Evolutionary conservation across 2,329 filamentous ascomycete species (phyloP).

Genomic region (Aureobasidium mangrovei): DNA sequence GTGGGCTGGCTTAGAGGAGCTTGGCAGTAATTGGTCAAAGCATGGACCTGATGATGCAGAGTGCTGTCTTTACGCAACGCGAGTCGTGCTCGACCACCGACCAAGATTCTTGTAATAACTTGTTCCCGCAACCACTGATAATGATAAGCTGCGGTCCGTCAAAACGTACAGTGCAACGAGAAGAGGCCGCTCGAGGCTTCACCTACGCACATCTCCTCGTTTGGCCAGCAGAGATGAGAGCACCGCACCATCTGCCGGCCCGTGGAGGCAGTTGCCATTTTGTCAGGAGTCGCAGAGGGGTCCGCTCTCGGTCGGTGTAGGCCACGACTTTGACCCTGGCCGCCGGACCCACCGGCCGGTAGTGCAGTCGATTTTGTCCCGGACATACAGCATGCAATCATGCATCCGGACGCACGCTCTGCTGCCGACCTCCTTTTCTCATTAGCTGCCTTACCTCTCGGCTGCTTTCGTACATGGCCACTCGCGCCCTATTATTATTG

Average conservation of each 20-base stretch:
- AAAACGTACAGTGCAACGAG: no score
- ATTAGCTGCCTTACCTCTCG: neutral
- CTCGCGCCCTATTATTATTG: neutral
- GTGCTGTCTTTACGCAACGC: no score
- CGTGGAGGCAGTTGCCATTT: no score
- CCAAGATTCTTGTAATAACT: no score
- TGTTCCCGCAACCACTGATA: no score
- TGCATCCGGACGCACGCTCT: neutral
- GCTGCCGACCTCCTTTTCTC: neutral
- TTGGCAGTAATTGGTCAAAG: neutral
- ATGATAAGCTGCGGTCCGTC: no score
- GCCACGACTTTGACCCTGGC: constrained; percentile 5
- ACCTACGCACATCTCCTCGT: no score
- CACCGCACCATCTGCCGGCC: no score
- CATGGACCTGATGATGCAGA: no score
- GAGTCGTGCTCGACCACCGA: no score
- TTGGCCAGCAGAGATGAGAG: no score
- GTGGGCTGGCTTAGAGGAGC: neutral
- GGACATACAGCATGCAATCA: constrained; percentile 1
- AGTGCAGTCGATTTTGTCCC: neutral
- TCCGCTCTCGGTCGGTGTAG: constrained; percentile 2
- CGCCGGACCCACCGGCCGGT: neutral
- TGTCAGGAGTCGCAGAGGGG: neutral
- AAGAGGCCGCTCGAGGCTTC: no score
- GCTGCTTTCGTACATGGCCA: neutral